These are phyloP conservation scores for Acer saccharum DNA, from an alignment of 345 rosid species.

Conservation along the genomic window DNA sequence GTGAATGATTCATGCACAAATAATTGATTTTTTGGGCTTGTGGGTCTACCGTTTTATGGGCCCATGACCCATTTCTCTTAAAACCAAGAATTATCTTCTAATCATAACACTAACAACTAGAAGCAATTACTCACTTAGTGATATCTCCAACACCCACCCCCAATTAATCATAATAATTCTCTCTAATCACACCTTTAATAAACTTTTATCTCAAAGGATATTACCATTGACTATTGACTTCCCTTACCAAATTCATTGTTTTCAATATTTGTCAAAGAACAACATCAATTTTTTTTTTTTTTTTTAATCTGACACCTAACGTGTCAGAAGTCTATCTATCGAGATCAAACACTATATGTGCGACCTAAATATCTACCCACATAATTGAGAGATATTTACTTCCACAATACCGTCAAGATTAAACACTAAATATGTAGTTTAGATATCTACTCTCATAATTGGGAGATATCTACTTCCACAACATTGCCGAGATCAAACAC, in stretches of 20 bases:
- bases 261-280: too few species aligned
- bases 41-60: neutral
- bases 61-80: neutral
- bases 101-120: constrained; percentile 26
- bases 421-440: too few species aligned
- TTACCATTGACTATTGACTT: neutral
- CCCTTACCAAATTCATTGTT: neutral
- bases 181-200: neutral
- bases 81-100: constrained; percentile 24
- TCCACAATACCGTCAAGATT: too few species aligned
- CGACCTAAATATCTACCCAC: too few species aligned
- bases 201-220: neutral
- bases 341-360: too few species aligned
- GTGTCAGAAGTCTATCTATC: too few species aligned
- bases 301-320: too few species aligned
- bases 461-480: too few species aligned
- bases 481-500: too few species aligned
- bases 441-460: too few species aligned
- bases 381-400: too few species aligned
- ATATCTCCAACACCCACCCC: constrained; percentile 25
- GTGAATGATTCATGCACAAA: neutral
- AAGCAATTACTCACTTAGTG: constrained; percentile 28
- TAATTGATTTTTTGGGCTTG: neutral
- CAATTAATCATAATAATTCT: neutral
- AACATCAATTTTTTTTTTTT: too few species aligned